Evolutionary conservation across 306 rosid species (phyloP), one percentile per base, ranked within the genome.

Genomic region (Vigna hirtella): DNA sequence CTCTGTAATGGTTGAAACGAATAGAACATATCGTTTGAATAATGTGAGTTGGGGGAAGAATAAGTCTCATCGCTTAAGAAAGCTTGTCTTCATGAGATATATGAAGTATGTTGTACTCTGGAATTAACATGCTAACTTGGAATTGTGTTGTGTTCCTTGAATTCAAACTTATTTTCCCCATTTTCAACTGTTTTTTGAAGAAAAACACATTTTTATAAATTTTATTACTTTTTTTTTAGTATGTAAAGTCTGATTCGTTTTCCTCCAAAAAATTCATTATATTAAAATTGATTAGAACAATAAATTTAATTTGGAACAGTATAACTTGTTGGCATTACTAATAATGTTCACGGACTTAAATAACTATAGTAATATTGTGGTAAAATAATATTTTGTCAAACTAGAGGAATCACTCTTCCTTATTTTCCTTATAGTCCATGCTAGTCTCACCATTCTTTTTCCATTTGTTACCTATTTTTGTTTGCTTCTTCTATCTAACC

Each of bases 401-500:
- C 65, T 58, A 6, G 40, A 58, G 17, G 40, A 58, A 58, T 28
- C 9, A 58, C 40, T 36, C 11, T 40, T 28, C 66, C 7, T 57
- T 10, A 2, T 17, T 53, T 18, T 36, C 51, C n/a, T 34, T 40
- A 34, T 34, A 38, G 40, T 13, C 70, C 57, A 42, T 53, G 20
- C 56, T 18, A 32, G 34, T 56, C 28, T 66, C 55, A 45, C 59
- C 4, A 17, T 47, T 32, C 13, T 38, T 32, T 28, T 11, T 72
- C 47, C 9, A 13, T 34, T 18, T 24, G n/a, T 73, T 49, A 45
- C 32, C 5, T 26, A 26, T 26, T 26, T 20, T 26, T 26, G 28
- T 26, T 26, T 26, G 28, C 28, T 26, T 50, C 32, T 81, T 82
- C 49, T 70, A 55, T 80, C 79, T 81, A 58, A 30, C 32, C 5